A percentile compares a stretch with the other conserved stretches of the same genome.
These are phyloP conservation scores for Backusella mclennaniae DNA, from an alignment of 192 early-diverging fungal species.

Conservation along the genomic window DNA sequence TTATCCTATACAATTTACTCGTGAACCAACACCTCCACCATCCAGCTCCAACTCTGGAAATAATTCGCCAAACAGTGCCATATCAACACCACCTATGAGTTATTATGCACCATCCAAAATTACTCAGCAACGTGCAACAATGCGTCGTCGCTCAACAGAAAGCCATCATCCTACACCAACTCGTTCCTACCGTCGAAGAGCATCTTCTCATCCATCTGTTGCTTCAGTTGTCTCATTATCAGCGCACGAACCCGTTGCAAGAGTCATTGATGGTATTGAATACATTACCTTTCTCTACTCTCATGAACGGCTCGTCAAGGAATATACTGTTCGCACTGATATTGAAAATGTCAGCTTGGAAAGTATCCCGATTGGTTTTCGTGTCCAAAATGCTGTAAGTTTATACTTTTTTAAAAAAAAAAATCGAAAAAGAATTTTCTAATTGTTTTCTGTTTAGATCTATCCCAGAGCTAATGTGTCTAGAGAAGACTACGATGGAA, in stretches of 20 bases:
- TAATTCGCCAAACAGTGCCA: neutral
- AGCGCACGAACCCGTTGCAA: conserved; percentile 29
- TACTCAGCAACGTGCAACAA: neutral
- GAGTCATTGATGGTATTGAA: conserved; percentile 29
- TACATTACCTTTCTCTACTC: conserved; percentile 33
- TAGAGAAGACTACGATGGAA: conserved; percentile 56
- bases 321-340: conserved; percentile 34
- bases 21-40: conserved; percentile 1
- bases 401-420: neutral
- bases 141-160: conserved; percentile 19
- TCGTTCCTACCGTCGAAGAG: neutral
- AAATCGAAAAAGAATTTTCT: neutral
- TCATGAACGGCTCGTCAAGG: conserved; percentile 27
- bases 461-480: conserved; percentile 67
- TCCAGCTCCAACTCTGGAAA: neutral
- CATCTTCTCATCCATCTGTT: conserved; percentile 21
- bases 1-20: neutral
- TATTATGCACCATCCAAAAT: neutral
- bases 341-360: conserved; percentile 20
- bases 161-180: neutral
- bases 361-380: conserved; percentile 17
- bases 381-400: conserved; percentile 29
- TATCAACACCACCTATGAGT: neutral
- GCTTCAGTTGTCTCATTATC: conserved; percentile 34
- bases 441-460: conserved; percentile 36